Evolutionary conservation across 306 rosid species (phyloP), one percentile per base, ranked within the genome.

Genomic region (Bauhinia variegata): DNA sequence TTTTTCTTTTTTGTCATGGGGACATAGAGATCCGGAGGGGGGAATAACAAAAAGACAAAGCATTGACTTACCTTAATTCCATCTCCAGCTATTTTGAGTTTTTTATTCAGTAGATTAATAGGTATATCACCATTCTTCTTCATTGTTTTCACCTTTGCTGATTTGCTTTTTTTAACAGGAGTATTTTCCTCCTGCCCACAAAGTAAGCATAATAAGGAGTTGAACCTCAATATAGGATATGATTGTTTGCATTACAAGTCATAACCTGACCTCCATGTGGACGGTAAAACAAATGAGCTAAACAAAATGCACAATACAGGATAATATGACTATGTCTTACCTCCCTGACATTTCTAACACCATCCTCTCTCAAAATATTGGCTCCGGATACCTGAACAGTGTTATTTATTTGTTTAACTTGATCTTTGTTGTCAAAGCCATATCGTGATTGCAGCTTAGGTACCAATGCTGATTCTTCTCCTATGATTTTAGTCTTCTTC

Each of bases 41-140:
- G 8, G 15, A 28, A 69, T 2, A 23, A 23, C 2, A 23, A 66
- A 53, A 39, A 57, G 10, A 58, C 18, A 50, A 72, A 11, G 68
- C 48, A 78, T 57, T 63, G 46, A 54, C 75, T 81, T 85, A 78
- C 98, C 95, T 88, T 89, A 63, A 82, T 86, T 67, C 75, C 84
- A 67, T 93, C 96, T 73, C 96, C 98, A 32, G 92, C 78, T 73
- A 89, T 80, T 80, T 89, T 93, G 31, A 93, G 60, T 85, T 87
- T 88, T 79, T 89, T 89, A 82, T 77, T 89, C 46, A 77, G 77
- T 41, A 88, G 59, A 77, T 75, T 82, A 46, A 75, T 52, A 41
- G 70, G 80, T 33, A 78, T 11, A 44, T 60, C 70, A 38, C 83
- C 95, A 74, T n/a, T 83, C 82, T 80, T 88, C 78, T 87, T 93